phyloP scores from a whole-genome alignment of 192 early-diverging fungal species.

The Dimargaris cristalligena region DNA sequence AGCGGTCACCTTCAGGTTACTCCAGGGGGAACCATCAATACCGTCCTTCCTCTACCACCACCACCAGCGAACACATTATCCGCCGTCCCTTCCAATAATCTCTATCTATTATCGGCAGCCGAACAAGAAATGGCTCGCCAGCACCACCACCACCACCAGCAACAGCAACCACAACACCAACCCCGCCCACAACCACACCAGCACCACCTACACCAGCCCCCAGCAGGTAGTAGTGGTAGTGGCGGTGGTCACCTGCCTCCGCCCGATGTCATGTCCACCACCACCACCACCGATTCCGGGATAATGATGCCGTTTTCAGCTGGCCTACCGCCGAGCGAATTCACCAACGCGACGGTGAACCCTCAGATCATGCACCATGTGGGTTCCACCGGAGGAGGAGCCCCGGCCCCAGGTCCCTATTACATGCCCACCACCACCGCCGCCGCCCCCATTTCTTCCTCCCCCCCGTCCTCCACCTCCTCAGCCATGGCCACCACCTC shows the following conservation, averaged over 20 bases:
- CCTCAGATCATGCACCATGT: too few relatives aligned
- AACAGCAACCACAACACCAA: background rate
- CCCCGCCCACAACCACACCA: background rate
- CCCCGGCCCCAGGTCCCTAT: too few relatives aligned
- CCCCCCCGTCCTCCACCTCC: conserved; percentile 8
- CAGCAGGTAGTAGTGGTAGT: background rate
- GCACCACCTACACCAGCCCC: background rate
- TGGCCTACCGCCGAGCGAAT: too few relatives aligned
- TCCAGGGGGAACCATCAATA: conserved; percentile 1
- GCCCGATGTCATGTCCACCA: background rate
- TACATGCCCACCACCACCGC: background rate
- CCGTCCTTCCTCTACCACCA: background rate
- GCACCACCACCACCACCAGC: background rate
- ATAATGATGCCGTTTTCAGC: background rate
- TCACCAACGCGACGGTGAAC: too few relatives aligned
- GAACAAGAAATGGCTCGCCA: conserved; percentile 15
- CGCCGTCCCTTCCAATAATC: conserved; percentile 9
- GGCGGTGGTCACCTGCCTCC: background rate
- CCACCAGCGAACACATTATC: background rate
- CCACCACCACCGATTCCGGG: background rate
- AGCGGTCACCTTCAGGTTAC: background rate
- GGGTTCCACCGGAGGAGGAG: too few relatives aligned
- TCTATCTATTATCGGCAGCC: conserved; percentile 15
- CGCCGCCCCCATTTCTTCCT: background rate
- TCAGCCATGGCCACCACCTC: conserved; percentile 12